Conservation (phyloP, 2,329 filamentous ascomycete species). For the Beauveria sp. region DNA sequence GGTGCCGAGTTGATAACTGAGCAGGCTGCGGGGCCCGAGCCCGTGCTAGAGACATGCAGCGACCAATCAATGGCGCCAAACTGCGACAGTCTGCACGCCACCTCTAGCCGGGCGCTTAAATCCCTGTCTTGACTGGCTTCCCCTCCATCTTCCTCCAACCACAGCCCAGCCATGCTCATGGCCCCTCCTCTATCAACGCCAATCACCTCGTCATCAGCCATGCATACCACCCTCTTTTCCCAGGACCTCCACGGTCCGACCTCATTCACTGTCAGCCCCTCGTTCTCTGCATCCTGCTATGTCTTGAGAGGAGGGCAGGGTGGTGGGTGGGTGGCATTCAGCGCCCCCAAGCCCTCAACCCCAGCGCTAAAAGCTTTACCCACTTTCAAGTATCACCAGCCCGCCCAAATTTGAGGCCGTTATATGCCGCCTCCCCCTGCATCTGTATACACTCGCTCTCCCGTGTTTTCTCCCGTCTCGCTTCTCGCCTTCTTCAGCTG, state of each 20-base stretch:
- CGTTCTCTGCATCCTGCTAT: neutral
- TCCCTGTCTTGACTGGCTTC: conserved; percentile 6
- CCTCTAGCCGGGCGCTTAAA: conserved; percentile 9
- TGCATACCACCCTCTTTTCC: neutral
- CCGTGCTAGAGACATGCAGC: conserved; percentile 7
- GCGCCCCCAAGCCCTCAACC: neutral
- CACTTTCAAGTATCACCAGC: conserved; percentile 7
- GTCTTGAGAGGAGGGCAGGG: neutral
- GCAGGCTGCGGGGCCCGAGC: neutral
- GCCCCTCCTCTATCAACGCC: conserved; percentile 6
- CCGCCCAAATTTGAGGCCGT: neutral
- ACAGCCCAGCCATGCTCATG: neutral
- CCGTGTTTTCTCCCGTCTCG: neutral
- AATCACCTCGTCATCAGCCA: neutral
- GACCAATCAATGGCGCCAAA: neutral
- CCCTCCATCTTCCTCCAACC: neutral
- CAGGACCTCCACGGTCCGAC: neutral
- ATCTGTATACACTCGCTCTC: neutral
- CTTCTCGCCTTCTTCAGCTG: neutral
- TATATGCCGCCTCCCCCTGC: conserved; percentile 9
- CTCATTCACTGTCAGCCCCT: neutral
- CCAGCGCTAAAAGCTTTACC: conserved; percentile 6
- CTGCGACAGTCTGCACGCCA: neutral
- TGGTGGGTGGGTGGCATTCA: neutral
- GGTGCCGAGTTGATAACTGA: neutral